Evolutionary conservation across 164 flowering plant genomes (phyloP), one percentile per base, ranked within the genome.

Genomic region (Litsea cubeba): DNA sequence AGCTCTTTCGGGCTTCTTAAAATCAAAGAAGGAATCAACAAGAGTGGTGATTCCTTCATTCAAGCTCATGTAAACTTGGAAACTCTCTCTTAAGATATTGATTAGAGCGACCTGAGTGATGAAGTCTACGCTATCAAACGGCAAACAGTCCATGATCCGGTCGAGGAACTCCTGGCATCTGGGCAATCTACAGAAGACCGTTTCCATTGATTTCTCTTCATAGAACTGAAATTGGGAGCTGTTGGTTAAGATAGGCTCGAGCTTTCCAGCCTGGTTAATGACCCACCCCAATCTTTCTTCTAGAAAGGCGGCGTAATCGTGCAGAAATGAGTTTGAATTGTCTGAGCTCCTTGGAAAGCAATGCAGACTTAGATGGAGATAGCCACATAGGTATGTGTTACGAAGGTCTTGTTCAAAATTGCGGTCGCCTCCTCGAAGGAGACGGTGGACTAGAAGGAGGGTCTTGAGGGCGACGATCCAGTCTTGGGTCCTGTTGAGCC

Each of bases 401-500:
- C 84, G 85, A 0, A 91, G 80, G 72, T 86, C 86, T 60, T 83
- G 88, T 79, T 88, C 90, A 58, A 89, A 89, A 32, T 73, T 71
- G 2, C 88, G 81, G 63, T 87, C 87, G 17, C 93, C 93, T 2
- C 91, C 95, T 3, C 84, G 87, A 0, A 89, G 80, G 67, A 91
- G 84, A 18, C 95, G 87, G 35, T 91, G 95, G 24, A 89, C 78
- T 14, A 91, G 77, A 40, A 88, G 20, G 58, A 91, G 84, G 35
- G 87, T 81, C 84, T 91, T 91, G 79, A 89, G 85, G 28, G 93
- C 91, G 0, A 91, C 95, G 2, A 80, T 72, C 69, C 79, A 83
- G 74, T 89, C 88, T 46, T 79, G 75, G 3, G 95, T 89, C 78
- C 83, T 88, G 35, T 78, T 77, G 0, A 91, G 84, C 50, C 95